Evolutionary conservation across 805 yeast genomes (phyloP), one percentile per base, ranked within the genome.

Genomic region (Starmerella bombicola): DNA sequence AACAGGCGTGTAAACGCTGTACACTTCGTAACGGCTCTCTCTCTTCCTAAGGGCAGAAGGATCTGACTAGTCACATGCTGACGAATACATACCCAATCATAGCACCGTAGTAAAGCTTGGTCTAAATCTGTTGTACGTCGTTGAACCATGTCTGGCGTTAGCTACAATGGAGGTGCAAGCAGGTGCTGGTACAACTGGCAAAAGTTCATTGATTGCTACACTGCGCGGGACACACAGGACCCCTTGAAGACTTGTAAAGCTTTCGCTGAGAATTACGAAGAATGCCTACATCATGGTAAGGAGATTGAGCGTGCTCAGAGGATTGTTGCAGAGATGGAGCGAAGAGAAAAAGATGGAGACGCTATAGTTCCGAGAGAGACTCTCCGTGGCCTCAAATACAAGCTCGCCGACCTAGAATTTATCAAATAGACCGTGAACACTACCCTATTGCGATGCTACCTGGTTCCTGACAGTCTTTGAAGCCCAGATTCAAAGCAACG

Each of bases 151-250:
- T 51, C 55, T 20, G 48, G 52, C 4, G 47, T 46, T 9, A 46
- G 55, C 42, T 53, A 37, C 40, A 46, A 42, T 38, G 70, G 71
- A 25, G 72, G 71, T 12, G 58, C 62, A 25, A 62, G 69, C 49
- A 66, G 72, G 44, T 69, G 73, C 56, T 69, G 64, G 49, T 56
- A 61, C 35, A 65, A 63, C 54, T 64, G 67, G 66, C 73, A 68
- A 52, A 57, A 59, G 40, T 68, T 65, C 47, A 55, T 68, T 50
- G 70, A 66, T 46, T 68, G 73, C 55, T 66, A 64, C 55, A 60
- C 71, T 12, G 59, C 64, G 37, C 60, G 59, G 31, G 64, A 68
- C 6, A 51, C 55, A 28, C 41, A 41, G 23, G 59, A 59, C 40
- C 49, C 49, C 13, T 58, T 63, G 21, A 42, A 48, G 15, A 57